Conservation (phyloP, 331 rosid genomes). For the Acacia pycnantha region DNA sequence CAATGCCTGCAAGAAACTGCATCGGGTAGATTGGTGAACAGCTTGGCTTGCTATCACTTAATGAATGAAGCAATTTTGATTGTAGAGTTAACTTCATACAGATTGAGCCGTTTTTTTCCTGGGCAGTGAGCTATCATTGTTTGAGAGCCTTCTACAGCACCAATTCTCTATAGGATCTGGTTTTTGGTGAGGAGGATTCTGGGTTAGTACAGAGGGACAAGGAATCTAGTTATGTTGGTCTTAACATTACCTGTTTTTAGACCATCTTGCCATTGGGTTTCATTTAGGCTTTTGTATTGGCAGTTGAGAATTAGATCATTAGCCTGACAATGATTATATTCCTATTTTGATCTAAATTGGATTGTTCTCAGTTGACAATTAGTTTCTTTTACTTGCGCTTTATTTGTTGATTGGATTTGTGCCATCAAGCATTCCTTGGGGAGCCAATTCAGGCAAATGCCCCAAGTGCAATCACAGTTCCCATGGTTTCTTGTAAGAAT, state of each 20-base stretch:
- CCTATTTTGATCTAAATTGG: neutral
- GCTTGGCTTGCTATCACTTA: constrained; percentile 47
- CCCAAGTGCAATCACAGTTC: neutral
- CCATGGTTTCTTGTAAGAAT: neutral
- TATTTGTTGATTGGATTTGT: neutral
- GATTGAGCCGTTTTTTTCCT: constrained; percentile 2
- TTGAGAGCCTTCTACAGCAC: constrained; percentile 8
- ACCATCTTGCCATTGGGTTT: neutral
- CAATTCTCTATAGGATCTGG: constrained; percentile 15
- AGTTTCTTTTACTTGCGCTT: neutral
- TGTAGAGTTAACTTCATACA: neutral
- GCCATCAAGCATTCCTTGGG: neutral
- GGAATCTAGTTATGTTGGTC: constrained; percentile 32
- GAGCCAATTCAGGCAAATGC: neutral
- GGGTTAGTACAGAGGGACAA: constrained; percentile 29
- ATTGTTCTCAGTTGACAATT: neutral
- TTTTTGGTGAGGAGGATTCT: constrained; percentile 13
- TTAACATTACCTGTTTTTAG: neutral
- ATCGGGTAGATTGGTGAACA: constrained; percentile 49
- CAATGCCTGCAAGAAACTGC: constrained; percentile 69
- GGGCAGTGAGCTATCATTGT: constrained; percentile 21
- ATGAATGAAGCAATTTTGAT: constrained; percentile 35
- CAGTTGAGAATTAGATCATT: neutral
- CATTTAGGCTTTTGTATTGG: constrained; percentile 5
- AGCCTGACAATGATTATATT: neutral